Evolutionary conservation across 1,139 yeast genomes (phyloP), one percentile per base, ranked within the genome.

Genomic region (Lodderomyces pseudojiufengensis): DNA sequence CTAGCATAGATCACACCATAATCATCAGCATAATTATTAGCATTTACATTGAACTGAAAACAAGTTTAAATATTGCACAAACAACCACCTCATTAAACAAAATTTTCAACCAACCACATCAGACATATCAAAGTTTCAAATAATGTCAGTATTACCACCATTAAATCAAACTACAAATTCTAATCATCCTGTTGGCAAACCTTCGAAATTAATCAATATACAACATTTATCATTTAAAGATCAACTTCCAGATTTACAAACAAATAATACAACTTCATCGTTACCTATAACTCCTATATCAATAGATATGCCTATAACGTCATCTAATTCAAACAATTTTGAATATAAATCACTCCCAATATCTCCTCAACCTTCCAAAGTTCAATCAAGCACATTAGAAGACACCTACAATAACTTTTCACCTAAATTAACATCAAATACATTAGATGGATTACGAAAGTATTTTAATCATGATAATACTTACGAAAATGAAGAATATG

Each of bases 281-380:
- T 28, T 31, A 31, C 34, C 34, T 7, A 25, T 31, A 24, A 31
- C 29, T 14, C 29, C 30, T 2, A 27, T 20, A 20, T 25, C 32
- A 2, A 24, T 31, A 27, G 27, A 33, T 27, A 23, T 21, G 11
- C 25, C 31, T 15, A 26, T 13, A 15, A 3, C 24, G 5, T 4
- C 20, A 7, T 3, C 29, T 3, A 24, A 32, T 8, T 35, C 33
- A 20, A 18, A n/a, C n/a, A n/a, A n/a, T n/a, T n/a, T n/a, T n/a
- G n/a, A 8, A 14, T 23, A 26, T 15, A 13, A 29, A 11, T 24
- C 38, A 24, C 13, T 14, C n/a, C 42, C 42, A 9, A 14, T 40
- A 24, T 36, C 45, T 8, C 43, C 45, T n/a, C 40, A 38, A 31
- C 45, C 45, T 9, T 35, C 42, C 3, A 40, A 31, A 36, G 31